These are phyloP conservation scores for Ephemerocybe angulata DNA, from an alignment of 768 basidiomycete species.

Conservation along the genomic window DNA sequence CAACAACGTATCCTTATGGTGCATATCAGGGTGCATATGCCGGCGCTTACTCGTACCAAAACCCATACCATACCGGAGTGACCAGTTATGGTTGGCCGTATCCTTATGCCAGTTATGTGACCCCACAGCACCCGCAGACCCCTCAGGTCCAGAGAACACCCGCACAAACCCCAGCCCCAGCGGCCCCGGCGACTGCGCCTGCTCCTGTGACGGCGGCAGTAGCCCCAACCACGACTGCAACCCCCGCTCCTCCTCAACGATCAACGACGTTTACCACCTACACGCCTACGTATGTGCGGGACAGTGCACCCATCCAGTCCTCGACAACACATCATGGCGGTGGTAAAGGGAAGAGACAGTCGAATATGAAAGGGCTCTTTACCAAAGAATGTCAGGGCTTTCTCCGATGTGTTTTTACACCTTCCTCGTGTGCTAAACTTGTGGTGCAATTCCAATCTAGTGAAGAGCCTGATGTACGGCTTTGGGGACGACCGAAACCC, in stretches of 20 bases:
- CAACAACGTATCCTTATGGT: constrained; percentile 62
- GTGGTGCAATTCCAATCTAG: constrained; percentile 34
- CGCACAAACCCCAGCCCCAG: constrained; percentile 18
- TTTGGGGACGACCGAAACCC: constrained; percentile 92
- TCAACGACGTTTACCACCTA: constrained; percentile 54
- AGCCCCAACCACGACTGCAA: constrained; percentile 25
- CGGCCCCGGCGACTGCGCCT: constrained; percentile 15
- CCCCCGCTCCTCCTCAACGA: constrained; percentile 27
- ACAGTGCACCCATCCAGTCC: constrained; percentile 42
- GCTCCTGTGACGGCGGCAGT: constrained; percentile 19
- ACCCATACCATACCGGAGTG: constrained; percentile 58
- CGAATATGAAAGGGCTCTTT: constrained; percentile 72
- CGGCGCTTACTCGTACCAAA: constrained; percentile 49
- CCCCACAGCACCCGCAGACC: constrained; percentile 32
- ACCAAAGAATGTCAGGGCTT: constrained; percentile 68
- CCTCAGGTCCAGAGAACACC: constrained; percentile 29
- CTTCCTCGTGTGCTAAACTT: constrained; percentile 1
- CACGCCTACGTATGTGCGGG: constrained; percentile 49
- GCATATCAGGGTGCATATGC: constrained; percentile 55
- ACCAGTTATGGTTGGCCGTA: constrained; percentile 75
- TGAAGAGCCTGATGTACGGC: constrained; percentile 86
- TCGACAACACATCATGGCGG: constrained; percentile 21
- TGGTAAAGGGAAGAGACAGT: constrained; percentile 52
- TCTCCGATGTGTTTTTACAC: background rate
- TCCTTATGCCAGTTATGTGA: constrained; percentile 54